Percentiles rank a stretch among this genome's conserved stretches.
Evolutionary conservation across 768 basidiomycete genomes (phyloP).

Genomic region (Tulasnella sp.): DNA sequence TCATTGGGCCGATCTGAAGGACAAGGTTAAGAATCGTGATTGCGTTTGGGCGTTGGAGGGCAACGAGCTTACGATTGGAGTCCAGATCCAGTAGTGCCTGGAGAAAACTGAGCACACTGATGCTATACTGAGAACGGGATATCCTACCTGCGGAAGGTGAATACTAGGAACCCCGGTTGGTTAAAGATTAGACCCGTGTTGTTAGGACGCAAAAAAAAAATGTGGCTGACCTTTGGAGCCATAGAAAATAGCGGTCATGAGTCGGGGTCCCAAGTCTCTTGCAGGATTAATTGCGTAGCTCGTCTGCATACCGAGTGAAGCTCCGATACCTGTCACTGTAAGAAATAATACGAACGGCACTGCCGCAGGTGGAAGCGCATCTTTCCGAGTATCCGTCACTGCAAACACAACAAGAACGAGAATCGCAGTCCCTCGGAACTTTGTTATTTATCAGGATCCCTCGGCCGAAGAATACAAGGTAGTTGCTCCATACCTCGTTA

Average conservation of each 20-base stretch:
- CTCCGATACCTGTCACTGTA: constrained; percentile 53
- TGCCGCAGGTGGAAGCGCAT: constrained; percentile 47
- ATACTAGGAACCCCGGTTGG: neutral
- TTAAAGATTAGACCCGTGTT: neutral
- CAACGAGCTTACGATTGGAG: constrained; percentile 38
- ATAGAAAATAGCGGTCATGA: constrained; percentile 54
- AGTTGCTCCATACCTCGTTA: constrained; percentile 10
- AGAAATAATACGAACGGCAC: constrained; percentile 55
- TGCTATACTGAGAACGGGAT: neutral
- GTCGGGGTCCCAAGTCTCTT: constrained; percentile 64
- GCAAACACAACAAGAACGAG: constrained; percentile 54
- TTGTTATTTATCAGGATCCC: neutral
- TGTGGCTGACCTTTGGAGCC: constrained; percentile 47
- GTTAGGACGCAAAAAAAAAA: neutral
- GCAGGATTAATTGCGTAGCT: constrained; percentile 66
- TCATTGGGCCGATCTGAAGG: neutral
- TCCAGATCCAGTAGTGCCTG: constrained; percentile 74
- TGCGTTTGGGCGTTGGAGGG: neutral
- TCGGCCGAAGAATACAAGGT: neutral
- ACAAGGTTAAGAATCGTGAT: neutral
- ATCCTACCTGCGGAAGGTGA: constrained; percentile 16
- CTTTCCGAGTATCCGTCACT: constrained; percentile 52
- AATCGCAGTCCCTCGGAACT: constrained; percentile 56
- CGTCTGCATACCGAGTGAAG: constrained; percentile 60
- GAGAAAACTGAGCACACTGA: neutral